These are phyloP conservation scores for Diplodia sapinea DNA, from an alignment of 2,329 filamentous ascomycete species.

Conservation along the genomic window DNA sequence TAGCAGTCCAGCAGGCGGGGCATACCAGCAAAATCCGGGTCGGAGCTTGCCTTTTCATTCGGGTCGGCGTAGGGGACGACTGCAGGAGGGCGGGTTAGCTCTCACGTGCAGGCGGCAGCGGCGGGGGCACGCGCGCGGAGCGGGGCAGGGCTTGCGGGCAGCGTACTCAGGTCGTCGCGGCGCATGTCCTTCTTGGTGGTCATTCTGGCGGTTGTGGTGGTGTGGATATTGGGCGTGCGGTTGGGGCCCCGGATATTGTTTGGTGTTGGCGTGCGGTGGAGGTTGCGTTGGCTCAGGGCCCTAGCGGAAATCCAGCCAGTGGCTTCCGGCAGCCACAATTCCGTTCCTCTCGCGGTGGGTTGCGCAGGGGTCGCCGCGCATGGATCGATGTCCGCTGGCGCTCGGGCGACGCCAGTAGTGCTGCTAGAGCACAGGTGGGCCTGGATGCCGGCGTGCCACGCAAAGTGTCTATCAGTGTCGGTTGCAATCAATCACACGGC, in stretches of 20 bases:
- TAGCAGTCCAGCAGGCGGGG: neutral
- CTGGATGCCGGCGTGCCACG: constrained; percentile 21
- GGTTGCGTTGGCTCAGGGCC: constrained; percentile 22
- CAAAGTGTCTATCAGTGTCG: constrained; percentile 3
- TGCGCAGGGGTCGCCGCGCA: constrained; percentile 20
- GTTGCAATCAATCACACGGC: constrained; percentile 6
- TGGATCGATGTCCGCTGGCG: constrained; percentile 16
- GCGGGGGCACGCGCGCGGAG: neutral
- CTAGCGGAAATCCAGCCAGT: constrained; percentile 15
- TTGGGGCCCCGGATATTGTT: constrained; percentile 32
- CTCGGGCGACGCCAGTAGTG: constrained; percentile 2
- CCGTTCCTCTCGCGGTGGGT: constrained; percentile 11
- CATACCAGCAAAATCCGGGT: constrained; percentile 73
- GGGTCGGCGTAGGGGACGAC: constrained; percentile 89
- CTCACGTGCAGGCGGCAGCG: constrained; percentile 20
- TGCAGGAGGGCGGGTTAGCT: constrained; percentile 46
- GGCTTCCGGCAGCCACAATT: constrained; percentile 23
- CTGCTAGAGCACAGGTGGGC: constrained; percentile 6
- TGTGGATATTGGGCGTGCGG: constrained; percentile 19
- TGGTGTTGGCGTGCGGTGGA: constrained; percentile 28
- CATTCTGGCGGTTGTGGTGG: constrained; percentile 54
- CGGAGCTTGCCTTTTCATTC: constrained; percentile 64
- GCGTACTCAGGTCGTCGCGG: constrained; percentile 72
- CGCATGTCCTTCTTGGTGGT: constrained; percentile 77
- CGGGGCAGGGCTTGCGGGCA: constrained; percentile 7